Conservation (phyloP, 768 basidiomycete species). For the Cystobasidium onofrii region DNA sequence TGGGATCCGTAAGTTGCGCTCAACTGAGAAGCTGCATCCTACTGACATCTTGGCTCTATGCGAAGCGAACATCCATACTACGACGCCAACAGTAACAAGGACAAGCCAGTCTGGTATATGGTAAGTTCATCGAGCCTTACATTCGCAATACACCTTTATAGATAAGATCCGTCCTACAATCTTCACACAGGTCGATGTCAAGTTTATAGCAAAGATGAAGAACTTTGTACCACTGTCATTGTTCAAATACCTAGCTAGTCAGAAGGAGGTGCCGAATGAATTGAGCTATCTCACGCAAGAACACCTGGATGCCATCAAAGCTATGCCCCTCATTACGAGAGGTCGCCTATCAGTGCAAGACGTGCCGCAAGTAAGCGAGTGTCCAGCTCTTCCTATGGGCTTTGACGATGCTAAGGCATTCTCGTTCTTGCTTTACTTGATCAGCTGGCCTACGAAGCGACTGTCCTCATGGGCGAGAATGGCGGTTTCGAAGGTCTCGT, state of each 20-base stretch:
- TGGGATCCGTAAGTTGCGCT: slow-evolving; percentile 22
- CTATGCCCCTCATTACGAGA: slow-evolving; percentile 69
- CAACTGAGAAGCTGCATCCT: not conserved
- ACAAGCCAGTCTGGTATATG: slow-evolving; percentile 86
- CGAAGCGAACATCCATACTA: slow-evolving; percentile 39
- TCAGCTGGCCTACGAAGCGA: slow-evolving; percentile 57
- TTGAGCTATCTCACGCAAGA: slow-evolving; percentile 24
- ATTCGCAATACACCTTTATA: not conserved
- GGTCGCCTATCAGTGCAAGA: slow-evolving; percentile 83
- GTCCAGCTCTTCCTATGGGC: not conserved
- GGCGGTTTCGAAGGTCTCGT: slow-evolving; percentile 65
- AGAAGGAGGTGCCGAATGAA: slow-evolving; percentile 29
- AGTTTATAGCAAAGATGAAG: slow-evolving; percentile 56
- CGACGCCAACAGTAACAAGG: slow-evolving; percentile 59
- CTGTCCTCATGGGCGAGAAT: slow-evolving; percentile 56
- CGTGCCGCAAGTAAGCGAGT: slow-evolving; percentile 47
- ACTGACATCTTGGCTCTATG: not conserved
- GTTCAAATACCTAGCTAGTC: slow-evolving; percentile 52
- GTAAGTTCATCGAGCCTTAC: slow-evolving; percentile 51
- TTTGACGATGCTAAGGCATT: not conserved
- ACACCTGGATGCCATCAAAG: slow-evolving; percentile 46
- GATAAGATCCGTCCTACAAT: not conserved
- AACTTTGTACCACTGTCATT: slow-evolving; percentile 73
- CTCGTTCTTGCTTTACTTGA: slow-evolving; percentile 39
- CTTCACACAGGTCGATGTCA: slow-evolving; percentile 40